phyloP scores from a whole-genome alignment of 495 filamentous ascomycete genomes.

The Trichoderma parareesei region DNA sequence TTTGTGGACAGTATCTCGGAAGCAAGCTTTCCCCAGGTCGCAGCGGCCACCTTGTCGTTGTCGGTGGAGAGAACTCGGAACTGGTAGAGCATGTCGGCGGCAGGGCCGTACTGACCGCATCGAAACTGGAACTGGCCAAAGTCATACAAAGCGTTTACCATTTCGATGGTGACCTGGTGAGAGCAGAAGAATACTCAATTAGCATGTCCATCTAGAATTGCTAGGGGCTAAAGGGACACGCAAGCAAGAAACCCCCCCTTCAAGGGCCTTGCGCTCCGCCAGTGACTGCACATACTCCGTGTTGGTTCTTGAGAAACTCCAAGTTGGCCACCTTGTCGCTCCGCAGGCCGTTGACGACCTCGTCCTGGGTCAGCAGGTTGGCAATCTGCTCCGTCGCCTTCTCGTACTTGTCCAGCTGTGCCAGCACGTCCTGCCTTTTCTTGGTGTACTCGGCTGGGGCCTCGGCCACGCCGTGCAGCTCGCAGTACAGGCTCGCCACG shows the following conservation, averaged over 20 bases:
- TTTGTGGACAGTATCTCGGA: constrained; percentile 86
- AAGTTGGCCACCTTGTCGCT: constrained; percentile 97
- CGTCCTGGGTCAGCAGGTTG: constrained; percentile 73
- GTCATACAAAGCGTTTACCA: constrained; percentile 90
- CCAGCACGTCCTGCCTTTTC: constrained; percentile 81
- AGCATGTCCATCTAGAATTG: background rate
- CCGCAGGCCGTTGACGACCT: constrained; percentile 77
- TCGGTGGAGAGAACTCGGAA: constrained; percentile 97
- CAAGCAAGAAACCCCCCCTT: too few species aligned
- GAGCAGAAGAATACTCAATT: background rate
- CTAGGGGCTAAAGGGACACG: background rate
- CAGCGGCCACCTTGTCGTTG: constrained; percentile 89
- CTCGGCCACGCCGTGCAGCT: constrained; percentile 71
- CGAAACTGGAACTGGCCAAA: constrained; percentile 94
- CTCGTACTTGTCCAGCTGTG: constrained; percentile 68
- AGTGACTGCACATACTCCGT: constrained; percentile 50
- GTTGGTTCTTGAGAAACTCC: constrained; percentile 88
- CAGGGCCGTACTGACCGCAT: constrained; percentile 84
- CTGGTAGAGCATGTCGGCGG: constrained; percentile 83
- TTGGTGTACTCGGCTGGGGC: constrained; percentile 76
- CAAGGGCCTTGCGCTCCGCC: background rate
- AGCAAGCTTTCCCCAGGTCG: constrained; percentile 94
- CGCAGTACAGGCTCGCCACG: constrained; percentile 77
- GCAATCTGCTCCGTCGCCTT: constrained; percentile 80
- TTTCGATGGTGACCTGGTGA: constrained; percentile 75